A percentile compares a stretch with the other conserved stretches of the same genome.
Conservation (phyloP, 179 eudicot genomes). For the Monotropa hypopitys region DNA sequence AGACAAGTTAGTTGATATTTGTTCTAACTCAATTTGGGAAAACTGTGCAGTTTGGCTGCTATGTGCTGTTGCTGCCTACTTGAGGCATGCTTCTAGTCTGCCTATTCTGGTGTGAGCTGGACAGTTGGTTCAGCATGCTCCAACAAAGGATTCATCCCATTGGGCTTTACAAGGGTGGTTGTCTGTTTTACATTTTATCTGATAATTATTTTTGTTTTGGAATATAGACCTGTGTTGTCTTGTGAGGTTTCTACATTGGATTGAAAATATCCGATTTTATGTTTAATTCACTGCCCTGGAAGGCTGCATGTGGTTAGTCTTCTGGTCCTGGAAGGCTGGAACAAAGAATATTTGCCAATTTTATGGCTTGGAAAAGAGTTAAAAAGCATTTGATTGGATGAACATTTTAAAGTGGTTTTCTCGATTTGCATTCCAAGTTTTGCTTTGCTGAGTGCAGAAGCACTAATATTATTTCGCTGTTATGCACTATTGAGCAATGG, state of each 20-base stretch:
- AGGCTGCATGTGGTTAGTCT: background rate
- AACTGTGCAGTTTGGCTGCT: constrained; percentile 5
- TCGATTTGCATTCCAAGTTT: background rate
- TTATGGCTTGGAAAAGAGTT: background rate
- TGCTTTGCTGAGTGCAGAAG: background rate
- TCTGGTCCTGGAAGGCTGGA: background rate
- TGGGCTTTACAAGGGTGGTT: background rate
- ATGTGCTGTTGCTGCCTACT: constrained; percentile 10
- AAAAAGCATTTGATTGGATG: background rate
- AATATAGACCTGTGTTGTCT: background rate
- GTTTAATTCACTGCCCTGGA: background rate
- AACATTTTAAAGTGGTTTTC: background rate
- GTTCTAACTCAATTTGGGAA: background rate
- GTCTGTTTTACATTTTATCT: background rate
- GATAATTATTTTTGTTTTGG: background rate
- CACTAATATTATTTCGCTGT: no score
- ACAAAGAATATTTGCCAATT: background rate
- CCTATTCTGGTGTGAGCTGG: background rate
- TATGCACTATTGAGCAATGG: background rate
- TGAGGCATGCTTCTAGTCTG: constrained; percentile 2
- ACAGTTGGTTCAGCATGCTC: background rate
- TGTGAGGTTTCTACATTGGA: background rate
- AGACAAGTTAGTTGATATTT: background rate
- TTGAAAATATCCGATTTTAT: background rate
- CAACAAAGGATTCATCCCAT: background rate